Conservation (phyloP, 495 filamentous ascomycete genomes). For the Clohesyomyces aquaticus region DNA sequence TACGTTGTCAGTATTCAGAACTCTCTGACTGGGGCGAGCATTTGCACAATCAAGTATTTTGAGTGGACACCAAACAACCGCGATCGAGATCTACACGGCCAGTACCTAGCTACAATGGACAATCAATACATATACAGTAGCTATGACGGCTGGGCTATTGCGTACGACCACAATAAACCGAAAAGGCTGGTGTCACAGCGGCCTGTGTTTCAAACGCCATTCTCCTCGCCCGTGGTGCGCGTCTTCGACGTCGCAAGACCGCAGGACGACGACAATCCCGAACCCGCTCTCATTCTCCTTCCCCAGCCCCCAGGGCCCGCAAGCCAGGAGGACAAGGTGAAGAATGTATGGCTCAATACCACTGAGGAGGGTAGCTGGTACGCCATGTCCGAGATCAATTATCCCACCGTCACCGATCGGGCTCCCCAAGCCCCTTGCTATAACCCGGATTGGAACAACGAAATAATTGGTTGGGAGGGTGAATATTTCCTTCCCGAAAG, state of each 20-base stretch:
- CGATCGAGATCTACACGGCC: slow-evolving; percentile 81
- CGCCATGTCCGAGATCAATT: slow-evolving; percentile 84
- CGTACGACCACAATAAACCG: slow-evolving; percentile 68
- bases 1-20: slow-evolving; percentile 86
- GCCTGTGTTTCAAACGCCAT: slow-evolving; percentile 62
- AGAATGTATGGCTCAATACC: slow-evolving; percentile 82
- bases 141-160: slow-evolving; percentile 84
- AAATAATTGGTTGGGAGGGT: slow-evolving; percentile 24
- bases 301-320: slow-evolving; percentile 80
- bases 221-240: slow-evolving; percentile 80
- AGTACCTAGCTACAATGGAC: slow-evolving; percentile 80
- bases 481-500: slow-evolving; percentile 31
- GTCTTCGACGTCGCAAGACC: slow-evolving; percentile 90
- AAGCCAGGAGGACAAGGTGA: slow-evolving; percentile 59
- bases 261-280: slow-evolving; percentile 57
- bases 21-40: slow-evolving; percentile 69
- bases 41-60: slow-evolving; percentile 89
- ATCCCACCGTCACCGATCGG: slow-evolving; percentile 77
- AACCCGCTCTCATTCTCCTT: slow-evolving; percentile 72
- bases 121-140: slow-evolving; percentile 84
- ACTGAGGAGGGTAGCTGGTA: slow-evolving; percentile 89
- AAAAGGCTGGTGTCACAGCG: slow-evolving; percentile 43
- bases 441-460: slow-evolving; percentile 47
- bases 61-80: slow-evolving; percentile 95
- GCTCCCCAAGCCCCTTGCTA: slow-evolving; percentile 68